Percentiles rank a stretch among this genome's conserved stretches.
Conservation (phyloP, 2,329 filamentous ascomycete genomes). For the Fusarium coffeatum region DNA sequence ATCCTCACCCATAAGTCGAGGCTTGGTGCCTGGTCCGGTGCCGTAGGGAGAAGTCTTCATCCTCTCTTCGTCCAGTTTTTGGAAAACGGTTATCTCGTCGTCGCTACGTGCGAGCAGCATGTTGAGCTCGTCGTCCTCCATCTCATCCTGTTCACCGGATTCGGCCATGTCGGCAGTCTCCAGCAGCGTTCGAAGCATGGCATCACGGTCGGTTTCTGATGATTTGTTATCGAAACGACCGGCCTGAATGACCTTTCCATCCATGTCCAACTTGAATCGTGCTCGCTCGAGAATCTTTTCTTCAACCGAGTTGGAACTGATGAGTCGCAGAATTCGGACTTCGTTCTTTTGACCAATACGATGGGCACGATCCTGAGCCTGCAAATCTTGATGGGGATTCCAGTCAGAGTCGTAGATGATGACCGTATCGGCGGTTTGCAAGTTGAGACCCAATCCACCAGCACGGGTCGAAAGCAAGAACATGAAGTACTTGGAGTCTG, state of each 20-base stretch:
- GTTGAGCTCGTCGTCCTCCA: conserved; percentile 98
- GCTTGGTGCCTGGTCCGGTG: conserved; percentile 69
- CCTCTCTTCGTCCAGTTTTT: conserved; percentile 83
- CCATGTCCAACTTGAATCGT: conserved; percentile 98
- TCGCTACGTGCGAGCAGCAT: conserved; percentile 92
- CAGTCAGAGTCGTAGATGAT: conserved; percentile 99
- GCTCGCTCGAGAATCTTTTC: conserved; percentile 98
- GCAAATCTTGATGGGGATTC: conserved; percentile 99
- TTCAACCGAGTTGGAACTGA: conserved; percentile 96
- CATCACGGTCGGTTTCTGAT: conserved; percentile 97
- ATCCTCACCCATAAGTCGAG: conserved; percentile 85
- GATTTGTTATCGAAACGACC: conserved; percentile 99
- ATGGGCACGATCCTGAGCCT: conserved; percentile 99
- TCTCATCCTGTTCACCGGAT: conserved; percentile 85
- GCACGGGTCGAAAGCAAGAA: conserved; percentile 98
- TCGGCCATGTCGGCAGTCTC: conserved; percentile 82
- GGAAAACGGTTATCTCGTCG: conserved; percentile 81
- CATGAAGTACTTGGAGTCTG: conserved; percentile 93
- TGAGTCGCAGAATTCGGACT: conserved; percentile 93
- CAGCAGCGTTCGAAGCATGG: conserved; percentile 91
- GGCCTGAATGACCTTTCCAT: conserved; percentile 98
- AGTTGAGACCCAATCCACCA: conserved; percentile 94
- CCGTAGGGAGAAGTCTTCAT: conserved; percentile 76
- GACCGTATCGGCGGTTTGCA: conserved; percentile 98
- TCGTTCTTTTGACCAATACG: conserved; percentile 99